Evolutionary conservation across 2,329 filamentous ascomycete species (phyloP).

Genomic region (Colletotrichum horii): DNA sequence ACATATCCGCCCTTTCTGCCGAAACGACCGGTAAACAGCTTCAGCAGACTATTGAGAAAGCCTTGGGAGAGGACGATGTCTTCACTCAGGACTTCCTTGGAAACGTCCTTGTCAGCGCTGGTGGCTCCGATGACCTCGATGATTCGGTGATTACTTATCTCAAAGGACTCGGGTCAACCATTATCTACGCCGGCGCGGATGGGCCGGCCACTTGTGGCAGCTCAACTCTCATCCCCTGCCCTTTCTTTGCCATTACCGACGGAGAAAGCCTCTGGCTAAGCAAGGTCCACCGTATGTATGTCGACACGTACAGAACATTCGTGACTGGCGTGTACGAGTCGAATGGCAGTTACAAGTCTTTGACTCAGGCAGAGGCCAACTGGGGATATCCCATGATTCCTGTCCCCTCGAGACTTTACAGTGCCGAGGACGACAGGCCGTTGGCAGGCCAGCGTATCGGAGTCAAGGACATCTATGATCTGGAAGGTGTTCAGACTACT

Average conservation of each 20-base stretch:
- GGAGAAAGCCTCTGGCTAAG: not conserved
- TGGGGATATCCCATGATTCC: constrained; percentile 26
- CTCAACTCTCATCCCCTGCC: not conserved
- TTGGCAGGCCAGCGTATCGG: constrained; percentile 41
- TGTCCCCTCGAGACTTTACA: constrained; percentile 44
- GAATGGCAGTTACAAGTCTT: not conserved
- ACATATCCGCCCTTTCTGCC: not conserved
- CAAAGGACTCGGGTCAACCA: not conserved
- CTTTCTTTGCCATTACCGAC: not conserved
- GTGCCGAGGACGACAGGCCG: constrained; percentile 33
- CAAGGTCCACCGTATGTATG: not conserved
- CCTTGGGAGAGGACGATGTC: not conserved
- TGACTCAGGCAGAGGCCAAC: not conserved
- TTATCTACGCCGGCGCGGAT: not conserved
- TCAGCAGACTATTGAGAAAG: not conserved
- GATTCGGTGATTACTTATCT: not conserved
- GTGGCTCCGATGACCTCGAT: not conserved
- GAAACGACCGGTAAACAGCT: not conserved
- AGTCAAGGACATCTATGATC: constrained; percentile 36
- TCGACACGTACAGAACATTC: not conserved
- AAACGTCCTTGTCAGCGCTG: not conserved
- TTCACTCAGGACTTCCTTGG: not conserved
- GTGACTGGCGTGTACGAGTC: constrained; percentile 4
- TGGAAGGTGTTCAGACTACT: constrained; percentile 57
- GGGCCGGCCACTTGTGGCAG: not conserved